Base-by-base conservation (phyloP, 2,329 filamentous ascomycete species). In the Gnomoniopsis sp. region DNA sequence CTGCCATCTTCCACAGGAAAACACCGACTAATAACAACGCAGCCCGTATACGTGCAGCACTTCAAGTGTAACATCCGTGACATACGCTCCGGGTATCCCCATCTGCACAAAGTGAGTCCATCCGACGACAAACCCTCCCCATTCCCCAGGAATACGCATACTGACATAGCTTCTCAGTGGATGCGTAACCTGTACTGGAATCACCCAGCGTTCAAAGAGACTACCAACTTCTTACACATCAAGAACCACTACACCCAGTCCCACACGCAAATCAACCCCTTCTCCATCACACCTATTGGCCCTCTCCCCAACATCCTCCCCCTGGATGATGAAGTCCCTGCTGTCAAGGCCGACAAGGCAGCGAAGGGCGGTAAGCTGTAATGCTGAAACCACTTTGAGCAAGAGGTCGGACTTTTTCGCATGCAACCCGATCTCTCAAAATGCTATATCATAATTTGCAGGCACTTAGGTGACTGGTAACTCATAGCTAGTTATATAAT, bases 171-270 rank as follows among this genome's bases (percentile, higher is more conserved):
- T 19, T 22, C 11, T 19, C 4, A 46, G 48, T 97, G 93, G 92
- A 74, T 96, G 75, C 82, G 90, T 57, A 82, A 88, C 68, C 76
- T 96, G 66, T 97, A 96, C 77, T 96, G 92, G 92, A 88, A 88
- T 65, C 72, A 86, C 23, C 79, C 86, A 0, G 91, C 91, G 2
- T 97, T 96, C 76, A 78, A 79, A 63, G 84, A 89, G 53, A 95
- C 92, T 62, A 96, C 93, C 22, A 84, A 97, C 73, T 96, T 96
- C 72, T 85, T 96, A 72, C 95, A 99, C 76, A 98, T 98, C 78
- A 97, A 96, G 84, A 88, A 79, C 72, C 85, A 88, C 71, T 85
- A 84, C 71, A 85, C 83, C 61, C 77, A 79, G 66, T 85, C 81
- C 64, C 83, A 86, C 67, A 79, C 78, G 11, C 81, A 88, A 75